A percentile compares a stretch with the other conserved stretches of the same genome.
These are phyloP conservation scores for Puccinia brachypodii DNA, from an alignment of 1,284 basidiomycete species.

Conservation along the genomic window DNA sequence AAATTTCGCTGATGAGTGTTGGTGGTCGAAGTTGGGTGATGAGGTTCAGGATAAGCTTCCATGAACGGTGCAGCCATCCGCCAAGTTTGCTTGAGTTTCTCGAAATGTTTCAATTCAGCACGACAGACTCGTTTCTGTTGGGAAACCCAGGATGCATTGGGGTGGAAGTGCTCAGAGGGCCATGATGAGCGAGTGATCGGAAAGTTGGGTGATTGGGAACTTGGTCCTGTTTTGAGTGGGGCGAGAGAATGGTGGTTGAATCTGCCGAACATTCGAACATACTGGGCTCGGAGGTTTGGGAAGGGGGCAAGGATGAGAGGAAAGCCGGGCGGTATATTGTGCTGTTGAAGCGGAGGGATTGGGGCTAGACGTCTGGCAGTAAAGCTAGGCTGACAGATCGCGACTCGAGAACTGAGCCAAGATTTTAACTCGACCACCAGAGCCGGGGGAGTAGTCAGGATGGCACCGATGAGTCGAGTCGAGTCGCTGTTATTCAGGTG, in stretches of 20 bases:
- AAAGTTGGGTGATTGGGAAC: neutral
- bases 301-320: constrained; percentile 34
- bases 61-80: constrained; percentile 1
- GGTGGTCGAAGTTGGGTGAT: neutral
- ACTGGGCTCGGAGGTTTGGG: constrained; percentile 25
- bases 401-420: constrained; percentile 22
- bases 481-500: constrained; percentile 11
- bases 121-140: neutral
- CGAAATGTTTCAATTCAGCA: constrained; percentile 27
- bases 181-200: neutral
- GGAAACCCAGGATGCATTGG: constrained; percentile 29
- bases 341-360: neutral
- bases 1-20: neutral
- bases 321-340: constrained; percentile 16
- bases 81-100: constrained; percentile 27
- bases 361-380: constrained; percentile 23
- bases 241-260: constrained; percentile 15
- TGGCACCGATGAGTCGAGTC: constrained; percentile 15
- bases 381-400: constrained; percentile 38
- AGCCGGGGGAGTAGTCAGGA: constrained; percentile 3
- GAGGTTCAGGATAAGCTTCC: neutral
- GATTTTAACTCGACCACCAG: constrained; percentile 8
- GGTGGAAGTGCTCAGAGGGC: neutral
- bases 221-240: neutral
- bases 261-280: constrained; percentile 22